A percentile compares a stretch with the other conserved stretches of the same genome.
Evolutionary conservation across 2,329 filamentous ascomycete species (phyloP).

Genomic region (Orbilia ellipsospora): DNA sequence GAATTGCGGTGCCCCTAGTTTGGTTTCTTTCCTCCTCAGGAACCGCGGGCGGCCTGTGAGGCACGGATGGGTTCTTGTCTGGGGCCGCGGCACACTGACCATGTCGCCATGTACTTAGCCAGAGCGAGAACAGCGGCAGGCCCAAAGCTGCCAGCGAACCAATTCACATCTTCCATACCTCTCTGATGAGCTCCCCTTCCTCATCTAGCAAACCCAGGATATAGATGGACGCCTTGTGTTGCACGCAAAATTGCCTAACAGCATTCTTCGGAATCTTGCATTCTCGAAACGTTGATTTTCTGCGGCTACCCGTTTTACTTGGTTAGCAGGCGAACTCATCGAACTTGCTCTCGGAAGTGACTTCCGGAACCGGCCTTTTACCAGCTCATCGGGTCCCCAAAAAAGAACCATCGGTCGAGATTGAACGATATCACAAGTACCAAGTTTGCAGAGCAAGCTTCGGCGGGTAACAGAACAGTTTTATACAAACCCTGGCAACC

Average conservation of each 20-base stretch:
- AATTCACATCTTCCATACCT: constrained; percentile 6
- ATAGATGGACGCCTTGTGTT: constrained; percentile 39
- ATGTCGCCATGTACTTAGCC: constrained; percentile 17
- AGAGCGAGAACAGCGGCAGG: background rate
- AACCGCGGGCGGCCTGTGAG: constrained; percentile 8
- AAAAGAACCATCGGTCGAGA: background rate
- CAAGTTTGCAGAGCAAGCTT: constrained; percentile 1
- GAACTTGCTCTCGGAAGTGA: constrained; percentile 52
- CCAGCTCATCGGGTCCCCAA: constrained; percentile 28
- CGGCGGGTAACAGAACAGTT: background rate
- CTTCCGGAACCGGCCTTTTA: constrained; percentile 48
- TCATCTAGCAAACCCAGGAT: constrained; percentile 31
- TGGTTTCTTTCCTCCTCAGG: background rate
- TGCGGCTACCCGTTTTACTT: constrained; percentile 36
- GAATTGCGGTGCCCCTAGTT: too few species aligned
- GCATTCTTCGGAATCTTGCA: constrained; percentile 49
- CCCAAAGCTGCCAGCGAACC: background rate
- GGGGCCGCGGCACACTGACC: background rate
- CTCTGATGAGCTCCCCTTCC: constrained; percentile 39
- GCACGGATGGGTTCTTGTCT: background rate
- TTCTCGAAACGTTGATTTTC: constrained; percentile 32
- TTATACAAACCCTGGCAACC: constrained; percentile 1
- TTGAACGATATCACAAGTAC: background rate
- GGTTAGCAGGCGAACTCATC: constrained; percentile 41
- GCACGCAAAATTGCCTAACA: constrained; percentile 24